Conservation (phyloP, 2,329 filamentous ascomycete genomes). For the Fusarium protoensiforme region DNA sequence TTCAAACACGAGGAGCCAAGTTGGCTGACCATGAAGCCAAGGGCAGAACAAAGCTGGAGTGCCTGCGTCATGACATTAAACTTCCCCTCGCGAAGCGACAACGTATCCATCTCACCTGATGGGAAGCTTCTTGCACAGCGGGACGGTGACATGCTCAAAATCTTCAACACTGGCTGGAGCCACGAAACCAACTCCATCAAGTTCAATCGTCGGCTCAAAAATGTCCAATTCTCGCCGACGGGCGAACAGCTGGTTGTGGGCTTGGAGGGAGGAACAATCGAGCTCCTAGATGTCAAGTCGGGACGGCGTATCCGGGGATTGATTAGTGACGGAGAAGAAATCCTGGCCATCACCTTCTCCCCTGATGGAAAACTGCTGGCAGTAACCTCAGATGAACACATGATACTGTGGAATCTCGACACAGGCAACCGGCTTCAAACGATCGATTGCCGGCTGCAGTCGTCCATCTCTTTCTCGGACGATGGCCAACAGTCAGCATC, state of each 20-base stretch:
- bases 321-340: rapidly evolving
- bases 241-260: neutral
- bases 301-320: neutral
- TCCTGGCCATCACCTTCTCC: neutral
- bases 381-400: neutral
- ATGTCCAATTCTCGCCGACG: no score
- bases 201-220: no score
- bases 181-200: neutral
- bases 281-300: neutral
- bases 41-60: neutral
- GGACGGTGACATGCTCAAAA: neutral
- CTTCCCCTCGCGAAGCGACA: no score
- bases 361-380: neutral
- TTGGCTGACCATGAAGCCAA: neutral
- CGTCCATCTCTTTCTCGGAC: neutral
- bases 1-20: neutral
- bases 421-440: neutral
- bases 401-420: neutral
- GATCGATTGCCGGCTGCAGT: neutral
- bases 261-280: rapidly evolving
- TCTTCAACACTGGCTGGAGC: neutral
- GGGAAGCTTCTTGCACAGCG: neutral
- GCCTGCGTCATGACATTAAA: no score
- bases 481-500: neutral
- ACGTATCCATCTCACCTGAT: neutral